phyloP scores from a whole-genome alignment of 192 early-diverging fungal genomes.

The Coemansia sp. region DNA sequence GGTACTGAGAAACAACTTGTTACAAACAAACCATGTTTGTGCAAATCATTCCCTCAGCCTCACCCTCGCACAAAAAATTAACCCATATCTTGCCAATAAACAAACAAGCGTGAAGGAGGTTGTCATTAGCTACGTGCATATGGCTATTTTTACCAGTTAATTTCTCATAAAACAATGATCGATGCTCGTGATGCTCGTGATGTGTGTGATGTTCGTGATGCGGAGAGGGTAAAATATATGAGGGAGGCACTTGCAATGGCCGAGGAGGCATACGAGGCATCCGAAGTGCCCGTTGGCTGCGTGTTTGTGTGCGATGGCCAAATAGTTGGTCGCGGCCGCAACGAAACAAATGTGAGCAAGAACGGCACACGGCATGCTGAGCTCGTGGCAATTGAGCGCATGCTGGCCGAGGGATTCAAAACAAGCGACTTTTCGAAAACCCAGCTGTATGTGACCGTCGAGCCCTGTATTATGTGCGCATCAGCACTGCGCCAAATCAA shows the following conservation, averaged over 20 bases:
- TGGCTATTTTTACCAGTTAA: too few relatives aligned
- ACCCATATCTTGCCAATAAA: too few relatives aligned
- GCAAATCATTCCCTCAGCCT: too few relatives aligned
- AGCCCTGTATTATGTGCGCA: conserved; percentile 98
- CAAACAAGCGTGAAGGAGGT: too few relatives aligned
- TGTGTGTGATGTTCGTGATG: neutral
- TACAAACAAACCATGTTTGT: too few relatives aligned
- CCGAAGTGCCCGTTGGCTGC: conserved; percentile 96
- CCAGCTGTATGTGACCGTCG: conserved; percentile 93
- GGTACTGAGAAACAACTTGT: too few relatives aligned
- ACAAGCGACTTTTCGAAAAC: conserved; percentile 52
- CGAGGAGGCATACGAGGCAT: conserved; percentile 73
- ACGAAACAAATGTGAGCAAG: conserved; percentile 79
- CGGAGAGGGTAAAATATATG: conserved; percentile 15
- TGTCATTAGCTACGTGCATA: too few relatives aligned
- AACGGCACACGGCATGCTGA: conserved; percentile 96
- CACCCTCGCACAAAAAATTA: too few relatives aligned
- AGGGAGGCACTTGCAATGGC: conserved; percentile 55
- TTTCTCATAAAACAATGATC: too few relatives aligned
- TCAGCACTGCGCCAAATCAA: conserved; percentile 79
- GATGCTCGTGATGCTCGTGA: too few relatives aligned
- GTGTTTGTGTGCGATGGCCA: conserved; percentile 72
- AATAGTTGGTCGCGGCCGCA: conserved; percentile 80
- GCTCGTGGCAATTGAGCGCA: conserved; percentile 84
- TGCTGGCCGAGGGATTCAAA: conserved; percentile 49